A percentile compares a stretch with the other conserved stretches of the same genome.
Conservation (phyloP, 2,329 filamentous ascomycete species). For the Colletotrichum orbiculare region DNA sequence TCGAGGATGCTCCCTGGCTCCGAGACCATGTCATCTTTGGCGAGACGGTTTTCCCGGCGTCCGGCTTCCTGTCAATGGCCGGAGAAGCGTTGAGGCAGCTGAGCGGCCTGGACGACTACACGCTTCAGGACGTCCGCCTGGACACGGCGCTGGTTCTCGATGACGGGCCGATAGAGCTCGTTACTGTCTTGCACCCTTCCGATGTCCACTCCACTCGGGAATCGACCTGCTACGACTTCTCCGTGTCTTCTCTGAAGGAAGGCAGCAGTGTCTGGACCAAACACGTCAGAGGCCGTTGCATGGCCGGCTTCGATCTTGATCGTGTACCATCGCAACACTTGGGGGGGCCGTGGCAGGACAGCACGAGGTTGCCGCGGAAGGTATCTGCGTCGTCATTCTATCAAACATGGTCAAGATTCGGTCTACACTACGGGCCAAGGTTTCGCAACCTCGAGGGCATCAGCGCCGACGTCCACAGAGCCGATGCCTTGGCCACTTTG, state of each 20-base stretch:
- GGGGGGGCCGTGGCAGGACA: no score
- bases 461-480: slow-evolving; percentile 12
- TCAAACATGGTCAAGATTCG: slow-evolving; percentile 41
- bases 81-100: slow-evolving; percentile 29
- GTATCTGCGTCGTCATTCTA: slow-evolving; percentile 41
- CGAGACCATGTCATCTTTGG: slow-evolving; percentile 16
- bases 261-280: slow-evolving; percentile 24
- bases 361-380: slow-evolving; percentile 33
- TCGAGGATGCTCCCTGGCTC: slow-evolving; percentile 27
- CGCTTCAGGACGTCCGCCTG: slow-evolving; percentile 44
- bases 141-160: slow-evolving; percentile 45
- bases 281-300: slow-evolving; percentile 20
- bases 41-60: slow-evolving; percentile 18
- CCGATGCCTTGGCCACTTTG: slow-evolving; percentile 15
- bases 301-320: background rate
- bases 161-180: slow-evolving; percentile 44
- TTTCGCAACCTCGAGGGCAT: slow-evolving; percentile 38
- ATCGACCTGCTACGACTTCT: slow-evolving; percentile 46
- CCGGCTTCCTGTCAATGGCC: slow-evolving; percentile 27
- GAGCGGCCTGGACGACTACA: slow-evolving; percentile 37
- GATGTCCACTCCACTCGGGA: slow-evolving; percentile 41
- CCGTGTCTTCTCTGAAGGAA: slow-evolving; percentile 43
- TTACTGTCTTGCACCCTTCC: slow-evolving; percentile 44
- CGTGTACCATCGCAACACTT: background rate
- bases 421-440: slow-evolving; percentile 44